Evolutionary conservation across 306 rosid genomes (phyloP).

Genomic region (Cucumis sativus): Cucumber_9930_V3 NC_026659.2:24736001-24736500

Average conservation of each 20-base stretch:
- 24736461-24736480: not conserved
- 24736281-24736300: not conserved
- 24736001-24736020: not conserved
- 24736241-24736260: not conserved
- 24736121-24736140: conserved; percentile 76
- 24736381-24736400: not conserved
- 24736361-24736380: not conserved
- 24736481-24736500: not conserved
- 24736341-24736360: not conserved
- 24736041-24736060: not conserved
- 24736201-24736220: not conserved
- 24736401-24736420: not conserved
- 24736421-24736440: not conserved
- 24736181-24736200: not conserved
- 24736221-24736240: not conserved
- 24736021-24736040: not conserved
- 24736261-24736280: not conserved
- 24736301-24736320: not conserved
- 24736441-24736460: not conserved
- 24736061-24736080: not conserved
- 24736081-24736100: conserved; percentile 3
- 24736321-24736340: not conserved
- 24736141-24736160: conserved; percentile 26
- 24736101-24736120: conserved; percentile 40
- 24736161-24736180: not conserved